Percentiles rank a stretch among this genome's conserved stretches.
phyloP scores from a whole-genome alignment of 2,329 filamentous ascomycete genomes.

The Colletotrichum falcatum region DNA sequence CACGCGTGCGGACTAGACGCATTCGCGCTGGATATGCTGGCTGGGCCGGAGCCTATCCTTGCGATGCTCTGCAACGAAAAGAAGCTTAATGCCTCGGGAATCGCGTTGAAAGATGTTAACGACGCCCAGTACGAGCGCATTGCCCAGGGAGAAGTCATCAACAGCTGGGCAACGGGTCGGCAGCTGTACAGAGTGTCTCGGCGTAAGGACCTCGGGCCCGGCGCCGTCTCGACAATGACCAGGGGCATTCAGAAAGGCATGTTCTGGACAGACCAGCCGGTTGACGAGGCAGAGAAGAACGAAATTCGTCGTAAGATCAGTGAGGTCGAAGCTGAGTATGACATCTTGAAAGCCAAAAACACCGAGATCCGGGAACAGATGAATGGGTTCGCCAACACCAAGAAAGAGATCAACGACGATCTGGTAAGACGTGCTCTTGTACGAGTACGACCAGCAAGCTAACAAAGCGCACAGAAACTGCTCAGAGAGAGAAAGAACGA shows the following conservation, averaged over 20 bases:
- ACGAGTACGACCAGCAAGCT: slow-evolving; percentile 32
- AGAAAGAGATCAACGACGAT: slow-evolving; percentile 26
- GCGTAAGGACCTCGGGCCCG: slow-evolving; percentile 83
- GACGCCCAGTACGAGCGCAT: slow-evolving; percentile 78
- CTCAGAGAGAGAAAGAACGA: slow-evolving; percentile 73
- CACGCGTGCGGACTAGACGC: slow-evolving; percentile 76
- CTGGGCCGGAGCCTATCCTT: slow-evolving; percentile 85
- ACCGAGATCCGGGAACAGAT: slow-evolving; percentile 57
- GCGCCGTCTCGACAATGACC: slow-evolving; percentile 77
- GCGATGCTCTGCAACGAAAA: slow-evolving; percentile 87
- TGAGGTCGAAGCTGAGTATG: slow-evolving; percentile 56
- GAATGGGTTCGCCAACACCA: slow-evolving; percentile 46
- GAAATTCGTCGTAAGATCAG: slow-evolving; percentile 67
- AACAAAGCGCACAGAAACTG: slow-evolving; percentile 52
- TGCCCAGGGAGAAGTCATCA: slow-evolving; percentile 67
- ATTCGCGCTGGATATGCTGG: slow-evolving; percentile 82
- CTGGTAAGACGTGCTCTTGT: slow-evolving; percentile 47
- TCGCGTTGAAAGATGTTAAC: slow-evolving; percentile 71
- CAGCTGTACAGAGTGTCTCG: slow-evolving; percentile 74
- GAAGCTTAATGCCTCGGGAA: slow-evolving; percentile 75
- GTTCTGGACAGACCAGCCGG: slow-evolving; percentile 82
- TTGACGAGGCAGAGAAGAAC: slow-evolving; percentile 74
- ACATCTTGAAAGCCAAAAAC: slow-evolving; percentile 58
- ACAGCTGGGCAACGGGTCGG: slow-evolving; percentile 76
- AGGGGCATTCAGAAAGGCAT: slow-evolving; percentile 69